A percentile compares a stretch with the other conserved stretches of the same genome.
These are phyloP conservation scores for Plasmodium malariae DNA, from an alignment of 169 alveolate species.

Conservation along the genomic window DNA sequence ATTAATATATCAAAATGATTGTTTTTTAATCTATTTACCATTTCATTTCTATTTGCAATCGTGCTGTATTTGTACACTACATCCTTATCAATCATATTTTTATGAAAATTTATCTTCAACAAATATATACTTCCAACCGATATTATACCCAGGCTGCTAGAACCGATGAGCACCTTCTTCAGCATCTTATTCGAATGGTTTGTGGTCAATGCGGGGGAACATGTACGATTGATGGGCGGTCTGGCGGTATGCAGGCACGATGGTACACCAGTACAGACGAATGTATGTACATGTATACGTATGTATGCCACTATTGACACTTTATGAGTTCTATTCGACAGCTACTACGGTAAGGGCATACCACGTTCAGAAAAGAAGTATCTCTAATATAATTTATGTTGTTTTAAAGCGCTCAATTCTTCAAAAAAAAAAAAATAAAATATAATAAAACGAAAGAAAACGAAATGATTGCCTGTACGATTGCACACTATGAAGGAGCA, in stretches of 20 bases:
- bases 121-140: conserved; percentile 40
- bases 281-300: background rate
- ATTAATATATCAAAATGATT: conserved; percentile 89
- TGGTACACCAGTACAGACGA: background rate
- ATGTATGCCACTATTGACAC: no score
- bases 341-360: no score
- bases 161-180: conserved; percentile 11
- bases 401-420: background rate
- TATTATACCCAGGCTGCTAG: conserved; percentile 28
- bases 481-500: no score
- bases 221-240: background rate
- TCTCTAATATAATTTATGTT: no score
- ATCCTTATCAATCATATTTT: conserved; percentile 82
- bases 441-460: no score
- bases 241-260: background rate
- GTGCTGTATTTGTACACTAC: conserved; percentile 77
- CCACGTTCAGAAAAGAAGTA: no score
- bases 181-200: conserved; percentile 12
- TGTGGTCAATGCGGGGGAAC: no score
- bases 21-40: conserved; percentile 80
- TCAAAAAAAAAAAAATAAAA: no score
- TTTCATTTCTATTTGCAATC: conserved; percentile 78
- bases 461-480: no score
- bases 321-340: no score
- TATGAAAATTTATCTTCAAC: conserved; percentile 57